phyloP scores from a whole-genome alignment of 1,284 basidiomycete species.

The Ustilago loliicola region DNA sequence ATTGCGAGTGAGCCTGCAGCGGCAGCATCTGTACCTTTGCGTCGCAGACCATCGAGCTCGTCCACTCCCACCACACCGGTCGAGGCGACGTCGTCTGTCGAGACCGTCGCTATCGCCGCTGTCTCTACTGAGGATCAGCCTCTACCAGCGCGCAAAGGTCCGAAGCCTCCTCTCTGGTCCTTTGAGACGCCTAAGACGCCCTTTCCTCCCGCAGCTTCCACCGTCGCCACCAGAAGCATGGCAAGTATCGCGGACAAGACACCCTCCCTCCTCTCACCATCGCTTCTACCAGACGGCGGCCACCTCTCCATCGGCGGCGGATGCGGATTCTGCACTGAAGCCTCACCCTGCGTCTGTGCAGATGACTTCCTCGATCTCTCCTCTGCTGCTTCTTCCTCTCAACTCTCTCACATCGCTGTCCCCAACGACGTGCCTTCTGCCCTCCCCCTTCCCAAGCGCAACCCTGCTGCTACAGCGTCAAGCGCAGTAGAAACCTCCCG shows the following conservation, averaged over 20 bases:
- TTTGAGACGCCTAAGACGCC: constrained; percentile 22
- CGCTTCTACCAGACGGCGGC: constrained; percentile 23
- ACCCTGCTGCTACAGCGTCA: background rate
- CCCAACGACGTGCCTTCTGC: constrained; percentile 31
- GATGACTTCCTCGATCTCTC: constrained; percentile 50
- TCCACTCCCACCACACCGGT: background rate
- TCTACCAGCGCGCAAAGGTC: constrained; percentile 14
- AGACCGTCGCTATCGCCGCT: background rate
- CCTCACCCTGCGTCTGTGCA: constrained; percentile 57
- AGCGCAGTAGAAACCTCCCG: constrained; percentile 22
- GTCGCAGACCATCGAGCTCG: background rate
- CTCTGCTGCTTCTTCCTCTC: background rate
- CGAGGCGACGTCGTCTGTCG: background rate
- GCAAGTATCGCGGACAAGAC: background rate
- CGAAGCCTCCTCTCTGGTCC: constrained; percentile 36
- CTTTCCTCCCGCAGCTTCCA: background rate
- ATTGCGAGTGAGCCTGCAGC: background rate
- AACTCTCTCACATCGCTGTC: constrained; percentile 39
- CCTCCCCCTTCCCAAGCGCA: constrained; percentile 36
- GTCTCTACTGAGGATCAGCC: background rate
- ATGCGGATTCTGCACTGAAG: constrained; percentile 65
- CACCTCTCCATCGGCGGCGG: constrained; percentile 48
- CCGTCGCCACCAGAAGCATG: background rate
- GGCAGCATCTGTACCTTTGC: constrained; percentile 29
- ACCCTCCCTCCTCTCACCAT: constrained; percentile 30